Evolutionary conservation across 2,329 filamentous ascomycete species (phyloP).

Genomic region (Fusarium circinatum): DNA sequence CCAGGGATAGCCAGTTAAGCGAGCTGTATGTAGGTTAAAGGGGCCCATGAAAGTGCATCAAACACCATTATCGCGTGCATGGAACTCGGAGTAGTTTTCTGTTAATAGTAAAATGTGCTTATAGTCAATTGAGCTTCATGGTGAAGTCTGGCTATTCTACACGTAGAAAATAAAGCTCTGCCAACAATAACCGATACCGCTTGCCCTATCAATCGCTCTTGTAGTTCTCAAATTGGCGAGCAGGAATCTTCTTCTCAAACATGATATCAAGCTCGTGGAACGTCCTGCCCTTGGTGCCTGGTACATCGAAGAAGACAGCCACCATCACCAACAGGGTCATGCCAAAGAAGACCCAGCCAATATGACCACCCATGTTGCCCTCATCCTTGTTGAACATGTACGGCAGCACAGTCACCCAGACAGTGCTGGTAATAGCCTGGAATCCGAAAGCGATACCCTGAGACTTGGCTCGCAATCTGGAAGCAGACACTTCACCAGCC

Average conservation of each 20-base stretch:
- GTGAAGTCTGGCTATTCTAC: background rate
- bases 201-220: background rate
- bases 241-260: slow-evolving; percentile 6
- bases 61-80: no score
- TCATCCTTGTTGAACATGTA: slow-evolving; percentile 20
- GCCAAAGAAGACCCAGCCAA: slow-evolving; percentile 7
- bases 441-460: slow-evolving; percentile 10
- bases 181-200: background rate
- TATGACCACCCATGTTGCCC: slow-evolving; percentile 7
- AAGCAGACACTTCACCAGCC: slow-evolving; percentile 10
- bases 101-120: no score
- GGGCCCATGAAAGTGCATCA: no score
- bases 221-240: background rate
- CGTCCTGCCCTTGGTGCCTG: slow-evolving; percentile 8
- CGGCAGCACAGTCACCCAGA: slow-evolving; percentile 3
- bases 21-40: no score
- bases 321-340: slow-evolving; percentile 4
- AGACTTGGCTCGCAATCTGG: slow-evolving; percentile 3
- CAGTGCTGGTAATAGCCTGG: background rate
- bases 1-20: no score
- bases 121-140: no score
- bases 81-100: no score
- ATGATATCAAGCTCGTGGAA: slow-evolving; percentile 13
- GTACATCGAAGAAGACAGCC: slow-evolving; percentile 9
- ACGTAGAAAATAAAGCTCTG: background rate